phyloP scores from a whole-genome alignment of 2,329 filamentous ascomycete genomes.

The Trichoderma breve region DNA sequence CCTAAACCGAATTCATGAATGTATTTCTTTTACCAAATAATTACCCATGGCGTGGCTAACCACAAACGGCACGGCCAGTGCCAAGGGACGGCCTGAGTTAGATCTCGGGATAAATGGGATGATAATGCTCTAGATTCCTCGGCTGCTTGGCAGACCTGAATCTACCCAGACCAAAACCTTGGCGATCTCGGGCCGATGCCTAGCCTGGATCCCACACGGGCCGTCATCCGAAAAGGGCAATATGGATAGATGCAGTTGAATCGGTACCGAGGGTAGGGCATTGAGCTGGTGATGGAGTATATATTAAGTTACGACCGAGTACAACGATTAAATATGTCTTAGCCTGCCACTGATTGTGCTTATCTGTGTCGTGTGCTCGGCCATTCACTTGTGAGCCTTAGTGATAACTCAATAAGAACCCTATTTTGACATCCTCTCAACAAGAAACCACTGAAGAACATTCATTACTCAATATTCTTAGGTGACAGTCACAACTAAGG shows the following conservation, averaged over 20 bases:
- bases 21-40: background rate
- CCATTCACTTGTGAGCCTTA: too few species aligned
- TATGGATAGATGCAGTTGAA: background rate
- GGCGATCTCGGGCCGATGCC: background rate
- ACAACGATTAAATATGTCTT: background rate
- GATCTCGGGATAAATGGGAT: background rate
- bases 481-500: too few species aligned
- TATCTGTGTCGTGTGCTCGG: background rate
- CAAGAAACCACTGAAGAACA: background rate
- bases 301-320: background rate
- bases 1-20: background rate
- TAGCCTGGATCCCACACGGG: background rate
- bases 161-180: background rate
- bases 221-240: background rate
- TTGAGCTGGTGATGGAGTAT: background rate
- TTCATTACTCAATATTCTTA: too few species aligned
- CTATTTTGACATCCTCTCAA: background rate
- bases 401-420: background rate
- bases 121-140: background rate
- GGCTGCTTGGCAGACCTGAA: background rate
- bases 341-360: rapidly evolving
- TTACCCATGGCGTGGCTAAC: background rate
- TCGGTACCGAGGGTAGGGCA: background rate
- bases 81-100: background rate
- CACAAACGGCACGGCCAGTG: background rate